These are phyloP conservation scores for Helminthosporium solani DNA, from an alignment of 2,329 filamentous ascomycete species.

Conservation along the genomic window DNA sequence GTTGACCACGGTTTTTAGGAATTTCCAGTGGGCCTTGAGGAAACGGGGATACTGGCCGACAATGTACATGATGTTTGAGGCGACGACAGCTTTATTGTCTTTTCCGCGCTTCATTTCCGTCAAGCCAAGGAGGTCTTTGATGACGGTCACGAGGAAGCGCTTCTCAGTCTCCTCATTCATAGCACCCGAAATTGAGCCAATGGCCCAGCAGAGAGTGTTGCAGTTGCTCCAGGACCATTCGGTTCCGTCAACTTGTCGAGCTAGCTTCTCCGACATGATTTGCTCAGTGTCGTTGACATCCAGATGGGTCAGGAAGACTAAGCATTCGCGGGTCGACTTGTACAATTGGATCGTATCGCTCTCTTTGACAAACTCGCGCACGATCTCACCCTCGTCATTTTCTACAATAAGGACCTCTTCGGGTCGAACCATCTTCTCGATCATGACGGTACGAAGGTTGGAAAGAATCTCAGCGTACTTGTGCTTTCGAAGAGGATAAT, in stretches of 20 bases:
- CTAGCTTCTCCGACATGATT: slow-evolving; percentile 98
- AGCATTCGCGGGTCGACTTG: slow-evolving; percentile 95
- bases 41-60: slow-evolving; percentile 98
- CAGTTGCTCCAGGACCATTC: slow-evolving; percentile 99
- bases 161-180: slow-evolving; percentile 99
- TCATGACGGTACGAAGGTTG: slow-evolving; percentile 96
- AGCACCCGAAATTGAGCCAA: slow-evolving; percentile 94
- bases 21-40: slow-evolving; percentile 99
- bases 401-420: slow-evolving; percentile 99
- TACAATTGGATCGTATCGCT: slow-evolving; percentile 98
- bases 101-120: slow-evolving; percentile 99
- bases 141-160: slow-evolving; percentile 95
- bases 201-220: slow-evolving; percentile 99
- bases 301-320: slow-evolving; percentile 95
- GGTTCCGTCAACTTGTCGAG: slow-evolving; percentile 87
- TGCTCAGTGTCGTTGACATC: slow-evolving; percentile 96
- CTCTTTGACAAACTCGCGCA: slow-evolving; percentile 98
- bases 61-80: slow-evolving; percentile 99
- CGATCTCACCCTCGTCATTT: slow-evolving; percentile 98
- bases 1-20: slow-evolving; percentile 98
- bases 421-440: slow-evolving; percentile 98
- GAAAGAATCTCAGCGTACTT: slow-evolving; percentile 94
- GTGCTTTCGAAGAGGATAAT: slow-evolving; percentile 94
- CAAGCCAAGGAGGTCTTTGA: slow-evolving; percentile 93
- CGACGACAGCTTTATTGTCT: slow-evolving; percentile 98